These are phyloP conservation scores for Monosporascus cannonballus DNA, from an alignment of 2,329 filamentous ascomycete species.

Conservation along the genomic window DNA sequence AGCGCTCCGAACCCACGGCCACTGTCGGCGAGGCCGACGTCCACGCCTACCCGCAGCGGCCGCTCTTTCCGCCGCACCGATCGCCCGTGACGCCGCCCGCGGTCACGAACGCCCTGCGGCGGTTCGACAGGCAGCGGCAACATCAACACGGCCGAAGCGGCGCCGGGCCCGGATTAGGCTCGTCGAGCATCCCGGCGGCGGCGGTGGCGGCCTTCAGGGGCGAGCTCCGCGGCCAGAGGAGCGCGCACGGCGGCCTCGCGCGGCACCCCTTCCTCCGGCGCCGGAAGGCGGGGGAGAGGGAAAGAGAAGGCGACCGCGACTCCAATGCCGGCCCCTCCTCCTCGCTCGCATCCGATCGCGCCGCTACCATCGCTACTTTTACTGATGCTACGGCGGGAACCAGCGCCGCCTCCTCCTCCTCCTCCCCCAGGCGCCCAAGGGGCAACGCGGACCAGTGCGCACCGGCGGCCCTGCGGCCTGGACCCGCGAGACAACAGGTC, in stretches of 20 bases:
- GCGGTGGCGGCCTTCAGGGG: background rate
- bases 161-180: background rate
- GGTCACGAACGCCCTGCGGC: slow-evolving; percentile 2
- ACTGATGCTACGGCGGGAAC: too few species aligned
- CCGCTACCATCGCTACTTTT: too few species aligned
- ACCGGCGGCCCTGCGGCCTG: too few species aligned
- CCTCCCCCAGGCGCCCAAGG: too few species aligned
- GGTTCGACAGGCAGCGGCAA: background rate
- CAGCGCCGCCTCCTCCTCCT: too few species aligned
- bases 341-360: too few species aligned
- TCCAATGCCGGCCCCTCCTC: too few species aligned
- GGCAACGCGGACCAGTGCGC: too few species aligned
- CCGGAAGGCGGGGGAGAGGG: background rate
- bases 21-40: slow-evolving; percentile 17
- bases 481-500: too few species aligned
- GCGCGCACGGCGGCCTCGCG: slow-evolving; percentile 14
- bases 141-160: background rate
- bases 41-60: slow-evolving; percentile 22
- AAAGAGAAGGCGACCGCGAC: too few species aligned
- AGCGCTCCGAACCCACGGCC: background rate
- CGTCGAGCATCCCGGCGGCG: background rate
- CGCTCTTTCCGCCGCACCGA: slow-evolving; percentile 16
- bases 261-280: slow-evolving; percentile 14
- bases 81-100: slow-evolving; percentile 8
- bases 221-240: slow-evolving; percentile 14